These are phyloP conservation scores for Rhodotorula babjevae DNA, from an alignment of 768 basidiomycete genomes.

Conservation along the genomic window DNA sequence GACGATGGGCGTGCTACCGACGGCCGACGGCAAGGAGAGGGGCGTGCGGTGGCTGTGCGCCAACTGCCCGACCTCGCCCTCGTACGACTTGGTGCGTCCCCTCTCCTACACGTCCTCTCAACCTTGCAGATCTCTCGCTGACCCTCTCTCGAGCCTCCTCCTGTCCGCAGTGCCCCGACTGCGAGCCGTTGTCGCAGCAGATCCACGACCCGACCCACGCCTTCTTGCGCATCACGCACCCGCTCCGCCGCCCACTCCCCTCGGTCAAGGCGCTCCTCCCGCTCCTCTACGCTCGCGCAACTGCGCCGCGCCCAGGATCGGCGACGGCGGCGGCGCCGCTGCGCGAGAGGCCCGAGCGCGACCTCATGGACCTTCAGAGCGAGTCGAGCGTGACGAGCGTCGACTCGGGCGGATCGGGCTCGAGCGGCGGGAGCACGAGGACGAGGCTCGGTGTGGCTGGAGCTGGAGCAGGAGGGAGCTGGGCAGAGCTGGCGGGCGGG, in stretches of 20 bases:
- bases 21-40: neutral
- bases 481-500: too few species aligned
- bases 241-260: neutral
- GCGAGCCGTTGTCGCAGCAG: neutral
- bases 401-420: neutral
- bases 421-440: neutral
- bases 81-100: neutral
- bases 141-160: neutral
- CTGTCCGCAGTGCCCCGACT: neutral
- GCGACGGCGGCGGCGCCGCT: neutral
- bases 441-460: neutral
- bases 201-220: slow-evolving; percentile 6
- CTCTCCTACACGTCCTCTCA: too few species aligned
- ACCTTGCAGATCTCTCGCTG: neutral
- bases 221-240: slow-evolving; percentile 9
- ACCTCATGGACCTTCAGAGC: neutral
- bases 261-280: neutral
- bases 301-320: too few species aligned
- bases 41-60: slow-evolving; percentile 5
- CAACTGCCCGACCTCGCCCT: slow-evolving; percentile 2
- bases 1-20: neutral
- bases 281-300: neutral
- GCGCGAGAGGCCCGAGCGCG: neutral
- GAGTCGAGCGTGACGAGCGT: neutral
- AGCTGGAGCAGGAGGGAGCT: too few species aligned